A percentile compares a stretch with the other conserved stretches of the same genome.
phyloP scores from a whole-genome alignment of 768 basidiomycete species.

The Suillus subluteus region DNA sequence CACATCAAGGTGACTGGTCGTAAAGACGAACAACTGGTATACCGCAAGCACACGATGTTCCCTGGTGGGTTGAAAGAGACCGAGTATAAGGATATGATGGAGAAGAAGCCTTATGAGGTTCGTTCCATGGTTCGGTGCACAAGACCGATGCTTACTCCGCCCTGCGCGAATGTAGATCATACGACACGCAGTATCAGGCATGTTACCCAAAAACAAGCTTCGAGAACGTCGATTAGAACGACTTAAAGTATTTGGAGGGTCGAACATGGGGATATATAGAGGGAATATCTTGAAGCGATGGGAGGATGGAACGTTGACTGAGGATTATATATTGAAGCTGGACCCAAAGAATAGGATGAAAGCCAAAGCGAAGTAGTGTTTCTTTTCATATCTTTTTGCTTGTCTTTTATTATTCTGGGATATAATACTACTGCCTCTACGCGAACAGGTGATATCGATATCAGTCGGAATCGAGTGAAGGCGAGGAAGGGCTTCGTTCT shows the following conservation, averaged over 20 bases:
- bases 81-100: slow-evolving; percentile 82
- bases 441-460: not conserved
- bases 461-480: not conserved
- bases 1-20: slow-evolving; percentile 86
- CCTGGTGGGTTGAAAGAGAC: slow-evolving; percentile 94
- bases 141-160: not conserved
- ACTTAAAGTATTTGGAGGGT: slow-evolving; percentile 84
- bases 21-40: slow-evolving; percentile 86
- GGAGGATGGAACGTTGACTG: slow-evolving; percentile 76
- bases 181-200: slow-evolving; percentile 93
- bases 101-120: slow-evolving; percentile 87
- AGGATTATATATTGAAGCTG: slow-evolving; percentile 34
- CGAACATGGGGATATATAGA: slow-evolving; percentile 76
- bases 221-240: slow-evolving; percentile 87
- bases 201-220: slow-evolving; percentile 98
- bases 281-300: slow-evolving; percentile 81
- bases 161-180: slow-evolving; percentile 67
- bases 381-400: slow-evolving; percentile 10
- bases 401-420: slow-evolving; percentile 3
- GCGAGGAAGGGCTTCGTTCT: slow-evolving; percentile 8
- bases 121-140: slow-evolving; percentile 2
- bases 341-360: slow-evolving; percentile 24
- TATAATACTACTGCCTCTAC: slow-evolving; percentile 2
- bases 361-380: slow-evolving; percentile 22
- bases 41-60: slow-evolving; percentile 89